Base-by-base conservation (phyloP, 805 yeast genomes). In the Teunomyces aglyptinius region DNA sequence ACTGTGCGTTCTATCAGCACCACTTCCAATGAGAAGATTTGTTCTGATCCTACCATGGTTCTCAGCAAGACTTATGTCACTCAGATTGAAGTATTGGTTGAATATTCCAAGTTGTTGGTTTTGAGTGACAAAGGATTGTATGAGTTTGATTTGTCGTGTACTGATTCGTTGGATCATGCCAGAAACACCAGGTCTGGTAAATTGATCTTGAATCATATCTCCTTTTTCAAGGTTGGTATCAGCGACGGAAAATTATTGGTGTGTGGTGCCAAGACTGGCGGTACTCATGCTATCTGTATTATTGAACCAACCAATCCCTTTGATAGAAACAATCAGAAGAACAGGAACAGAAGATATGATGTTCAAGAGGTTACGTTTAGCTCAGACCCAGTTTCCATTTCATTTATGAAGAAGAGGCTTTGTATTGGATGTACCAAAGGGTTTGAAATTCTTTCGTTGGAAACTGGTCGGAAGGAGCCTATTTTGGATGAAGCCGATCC, bases 401-500 rank as follows among this genome's bases (percentile, higher is more conserved):
- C 96, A 20, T 92, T 92, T 60, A 73, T 94, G 66, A 89, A 90
- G 61, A 83, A 91, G 3, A 87, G 86, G 59, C 70, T 94, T 51
- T 92, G 97, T 72, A 86, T 94, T 53, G 99, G 99, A 20, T 94
- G 99, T 59, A 85, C 96, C 24, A 89, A 86, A 63, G 99, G 99
- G 0, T 94, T 94, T 71, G 98, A 94, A 69, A 89, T 94, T 59
- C 90, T 94, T 31, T 86, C 95, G 13, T 73, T 91, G 36, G 87
- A 86, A 49, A 36, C 39, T 13, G 85, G 88, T 49, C 87, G 83
- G 49, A 89, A 87, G 66, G 97, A 94, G 67, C 83, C 94, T 7
- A 78, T 94, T 43, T 73, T 94, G 57, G 98, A 94, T 68, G 97
- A 96, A n/a, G 99, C 98, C 0, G 99, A 94, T 61, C 95, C 98